phyloP scores from a whole-genome alignment of 2,329 filamentous ascomycete genomes.

The Chaetomiaceae sp. region DNA sequence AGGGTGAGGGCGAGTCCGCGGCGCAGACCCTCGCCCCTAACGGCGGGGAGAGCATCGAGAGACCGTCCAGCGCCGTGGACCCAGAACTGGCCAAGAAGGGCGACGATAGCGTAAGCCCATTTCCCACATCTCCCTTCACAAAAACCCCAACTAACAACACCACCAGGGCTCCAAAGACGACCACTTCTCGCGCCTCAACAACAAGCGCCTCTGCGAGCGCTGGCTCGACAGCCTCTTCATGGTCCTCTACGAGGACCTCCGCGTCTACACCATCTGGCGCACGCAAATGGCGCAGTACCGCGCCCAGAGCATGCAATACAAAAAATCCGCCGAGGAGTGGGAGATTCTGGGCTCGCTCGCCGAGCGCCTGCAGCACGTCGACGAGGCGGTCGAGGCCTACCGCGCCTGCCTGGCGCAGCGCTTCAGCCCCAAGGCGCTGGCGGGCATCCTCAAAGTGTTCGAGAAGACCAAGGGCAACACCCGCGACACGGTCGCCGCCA shows the following conservation, averaged over 20 bases:
- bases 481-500: slow-evolving; percentile 72
- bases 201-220: slow-evolving; percentile 93
- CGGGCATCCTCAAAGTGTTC: slow-evolving; percentile 75
- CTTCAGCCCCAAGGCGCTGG: slow-evolving; percentile 90
- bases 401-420: slow-evolving; percentile 79
- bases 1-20: slow-evolving; percentile 26
- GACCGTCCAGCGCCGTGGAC: slow-evolving; percentile 72
- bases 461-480: slow-evolving; percentile 69
- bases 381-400: slow-evolving; percentile 92
- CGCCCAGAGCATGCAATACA: slow-evolving; percentile 90
- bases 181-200: slow-evolving; percentile 85
- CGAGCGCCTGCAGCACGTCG: slow-evolving; percentile 84
- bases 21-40: slow-evolving; percentile 32
- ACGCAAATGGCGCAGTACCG: slow-evolving; percentile 96
- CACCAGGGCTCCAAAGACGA: slow-evolving; percentile 59
- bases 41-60: slow-evolving; percentile 55
- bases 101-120: slow-evolving; percentile 61
- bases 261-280: slow-evolving; percentile 98
- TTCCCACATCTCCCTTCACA: not conserved
- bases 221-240: slow-evolving; percentile 99
- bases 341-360: slow-evolving; percentile 93
- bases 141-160: not conserved
- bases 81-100: slow-evolving; percentile 68
- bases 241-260: slow-evolving; percentile 96
- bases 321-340: slow-evolving; percentile 96